Percentiles rank a stretch among this genome's conserved stretches.
These are phyloP conservation scores for Podaxis sp. DNA, from an alignment of 768 basidiomycete species.

Conservation along the genomic window DNA sequence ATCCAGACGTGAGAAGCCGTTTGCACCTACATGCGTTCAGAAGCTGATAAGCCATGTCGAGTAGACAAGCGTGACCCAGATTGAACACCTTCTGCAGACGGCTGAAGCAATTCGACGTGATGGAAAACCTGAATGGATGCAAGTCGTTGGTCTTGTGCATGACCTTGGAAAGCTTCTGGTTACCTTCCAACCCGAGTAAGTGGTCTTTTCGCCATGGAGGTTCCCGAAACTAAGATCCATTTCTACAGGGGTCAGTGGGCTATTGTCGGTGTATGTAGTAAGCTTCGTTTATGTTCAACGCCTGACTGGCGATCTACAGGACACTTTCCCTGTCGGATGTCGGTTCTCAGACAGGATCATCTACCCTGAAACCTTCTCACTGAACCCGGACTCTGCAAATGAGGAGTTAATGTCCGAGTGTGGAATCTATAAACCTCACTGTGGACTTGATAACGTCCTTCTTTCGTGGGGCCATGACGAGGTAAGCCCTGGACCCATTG, in stretches of 20 bases:
- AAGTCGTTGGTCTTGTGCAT: slow-evolving; percentile 85
- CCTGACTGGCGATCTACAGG: slow-evolving; percentile 25
- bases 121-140: slow-evolving; percentile 92
- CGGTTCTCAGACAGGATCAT: slow-evolving; percentile 83
- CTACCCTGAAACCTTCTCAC: slow-evolving; percentile 72
- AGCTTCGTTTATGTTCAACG: slow-evolving; percentile 17
- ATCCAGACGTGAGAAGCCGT: slow-evolving; percentile 68
- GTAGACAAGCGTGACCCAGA: slow-evolving; percentile 78
- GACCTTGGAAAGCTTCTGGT: slow-evolving; percentile 88
- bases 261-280: slow-evolving; percentile 74
- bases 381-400: slow-evolving; percentile 69
- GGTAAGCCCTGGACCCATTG: slow-evolving; percentile 35
- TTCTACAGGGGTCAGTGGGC: slow-evolving; percentile 82
- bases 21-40: not conserved
- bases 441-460: slow-evolving; percentile 86
- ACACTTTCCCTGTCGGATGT: slow-evolving; percentile 79
- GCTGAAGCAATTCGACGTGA: slow-evolving; percentile 88
- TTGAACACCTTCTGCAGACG: slow-evolving; percentile 88
- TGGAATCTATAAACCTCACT: slow-evolving; percentile 77
- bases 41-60: slow-evolving; percentile 25
- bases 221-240: not conserved
- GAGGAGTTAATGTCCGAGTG: slow-evolving; percentile 65
- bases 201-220: not conserved
- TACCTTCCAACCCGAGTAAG: slow-evolving; percentile 69
- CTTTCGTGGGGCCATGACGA: slow-evolving; percentile 93